Conservation (phyloP, 495 filamentous ascomycete species). For the Lichenothelia convexa region DNA sequence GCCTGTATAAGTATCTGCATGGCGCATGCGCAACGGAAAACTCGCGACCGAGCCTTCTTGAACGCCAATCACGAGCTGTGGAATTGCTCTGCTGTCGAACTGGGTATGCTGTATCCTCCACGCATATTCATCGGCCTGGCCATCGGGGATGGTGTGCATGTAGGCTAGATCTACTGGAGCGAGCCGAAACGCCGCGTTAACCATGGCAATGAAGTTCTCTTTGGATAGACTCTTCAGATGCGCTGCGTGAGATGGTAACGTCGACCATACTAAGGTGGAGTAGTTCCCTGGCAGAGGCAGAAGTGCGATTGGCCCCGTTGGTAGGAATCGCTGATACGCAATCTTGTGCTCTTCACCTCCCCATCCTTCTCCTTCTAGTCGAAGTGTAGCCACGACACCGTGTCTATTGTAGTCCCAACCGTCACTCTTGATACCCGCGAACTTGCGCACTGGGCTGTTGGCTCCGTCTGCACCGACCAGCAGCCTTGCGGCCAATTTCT, state of each 20-base stretch:
- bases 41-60: constrained; percentile 70
- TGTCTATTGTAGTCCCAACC: constrained; percentile 91
- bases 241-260: constrained; percentile 57
- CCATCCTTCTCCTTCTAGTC: constrained; percentile 38
- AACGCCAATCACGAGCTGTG: constrained; percentile 41
- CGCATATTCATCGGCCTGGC: constrained; percentile 53
- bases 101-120: constrained; percentile 64
- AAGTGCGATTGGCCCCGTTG: constrained; percentile 76
- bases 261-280: constrained; percentile 85
- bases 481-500: constrained; percentile 57
- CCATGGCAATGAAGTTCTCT: constrained; percentile 62
- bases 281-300: constrained; percentile 74
- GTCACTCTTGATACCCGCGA: constrained; percentile 63
- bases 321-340: constrained; percentile 91
- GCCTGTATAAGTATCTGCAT: constrained; percentile 79
- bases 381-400: constrained; percentile 78
- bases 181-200: constrained; percentile 87
- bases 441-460: constrained; percentile 81
- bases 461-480: constrained; percentile 88
- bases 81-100: constrained; percentile 29
- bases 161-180: constrained; percentile 59
- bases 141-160: constrained; percentile 41
- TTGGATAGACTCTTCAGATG: constrained; percentile 56
- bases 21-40: constrained; percentile 79
- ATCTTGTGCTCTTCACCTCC: constrained; percentile 39